Conservation (phyloP, 306 rosid species). For the Corylus avellana region DNA sequence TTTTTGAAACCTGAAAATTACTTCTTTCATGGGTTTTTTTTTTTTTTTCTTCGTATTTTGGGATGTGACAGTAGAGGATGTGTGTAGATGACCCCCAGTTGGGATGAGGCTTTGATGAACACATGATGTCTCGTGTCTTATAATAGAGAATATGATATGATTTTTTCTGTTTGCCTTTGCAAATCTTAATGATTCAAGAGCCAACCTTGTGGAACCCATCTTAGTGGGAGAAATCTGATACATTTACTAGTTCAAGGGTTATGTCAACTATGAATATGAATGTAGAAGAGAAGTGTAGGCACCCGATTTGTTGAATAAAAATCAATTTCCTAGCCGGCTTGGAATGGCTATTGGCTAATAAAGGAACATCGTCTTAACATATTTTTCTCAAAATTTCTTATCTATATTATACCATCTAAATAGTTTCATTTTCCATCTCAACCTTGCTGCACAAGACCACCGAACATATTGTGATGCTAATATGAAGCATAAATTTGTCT, state of each 20-base stretch:
- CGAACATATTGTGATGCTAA: not conserved
- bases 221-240: not conserved
- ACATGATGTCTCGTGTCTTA: conserved; percentile 14
- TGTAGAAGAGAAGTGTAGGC: not conserved
- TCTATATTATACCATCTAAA: not conserved
- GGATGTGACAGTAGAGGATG: conserved; percentile 25
- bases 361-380: not conserved
- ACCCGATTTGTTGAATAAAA: not conserved
- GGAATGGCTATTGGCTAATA: not conserved
- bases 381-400: not conserved
- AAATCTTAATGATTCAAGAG: not conserved
- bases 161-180: not conserved
- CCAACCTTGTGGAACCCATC: not conserved
- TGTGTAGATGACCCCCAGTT: conserved; percentile 14
- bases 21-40: conserved; percentile 34
- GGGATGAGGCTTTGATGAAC: conserved; percentile 20
- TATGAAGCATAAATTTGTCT: not conserved
- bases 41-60: not conserved
- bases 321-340: not conserved
- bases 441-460: not conserved
- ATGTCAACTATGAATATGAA: not conserved
- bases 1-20: conserved; percentile 25
- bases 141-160: not conserved
- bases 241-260: not conserved
- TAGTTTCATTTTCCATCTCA: conserved; percentile 5